These are phyloP conservation scores for Podaxis sp. DNA, from an alignment of 768 basidiomycete genomes.

Conservation along the genomic window DNA sequence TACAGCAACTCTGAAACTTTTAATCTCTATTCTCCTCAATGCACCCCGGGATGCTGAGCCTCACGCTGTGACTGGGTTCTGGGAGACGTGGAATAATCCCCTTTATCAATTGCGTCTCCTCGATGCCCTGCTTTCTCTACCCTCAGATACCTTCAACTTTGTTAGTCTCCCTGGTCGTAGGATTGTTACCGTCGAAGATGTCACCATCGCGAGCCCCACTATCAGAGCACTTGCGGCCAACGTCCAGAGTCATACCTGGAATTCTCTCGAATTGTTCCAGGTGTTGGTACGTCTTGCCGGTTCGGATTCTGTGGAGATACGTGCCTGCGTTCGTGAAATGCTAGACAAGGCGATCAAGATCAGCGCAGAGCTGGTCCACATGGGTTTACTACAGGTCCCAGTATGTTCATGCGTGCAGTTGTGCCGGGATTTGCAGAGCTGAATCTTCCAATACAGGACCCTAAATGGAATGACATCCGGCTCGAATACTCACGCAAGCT, in stretches of 20 bases:
- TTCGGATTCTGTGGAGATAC: conserved; percentile 68
- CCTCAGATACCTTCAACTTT: conserved; percentile 91
- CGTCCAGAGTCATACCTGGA: conserved; percentile 93
- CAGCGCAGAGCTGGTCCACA: conserved; percentile 90
- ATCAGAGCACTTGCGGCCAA: conserved; percentile 89
- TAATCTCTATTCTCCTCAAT: conserved; percentile 85
- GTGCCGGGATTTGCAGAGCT: background rate
- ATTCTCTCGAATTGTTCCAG: conserved; percentile 87
- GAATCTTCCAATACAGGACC: conserved; percentile 42
- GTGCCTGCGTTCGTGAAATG: conserved; percentile 82
- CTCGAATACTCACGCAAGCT: conserved; percentile 84
- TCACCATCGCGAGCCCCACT: conserved; percentile 81
- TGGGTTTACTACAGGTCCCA: conserved; percentile 88
- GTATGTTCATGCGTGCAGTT: conserved; percentile 46
- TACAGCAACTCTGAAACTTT: conserved; percentile 82
- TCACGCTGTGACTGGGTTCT: conserved; percentile 84
- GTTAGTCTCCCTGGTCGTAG: conserved; percentile 80
- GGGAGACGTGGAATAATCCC: conserved; percentile 83
- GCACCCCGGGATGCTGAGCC: conserved; percentile 73
- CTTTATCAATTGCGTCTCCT: conserved; percentile 84
- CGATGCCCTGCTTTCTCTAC: conserved; percentile 84
- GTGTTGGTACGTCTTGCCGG: conserved; percentile 80
- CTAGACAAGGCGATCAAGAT: conserved; percentile 92
- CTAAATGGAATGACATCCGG: conserved; percentile 85
- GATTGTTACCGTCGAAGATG: conserved; percentile 88